These are phyloP conservation scores for Pisolithus orientalis DNA, from an alignment of 768 basidiomycete genomes.

Conservation along the genomic window DNA sequence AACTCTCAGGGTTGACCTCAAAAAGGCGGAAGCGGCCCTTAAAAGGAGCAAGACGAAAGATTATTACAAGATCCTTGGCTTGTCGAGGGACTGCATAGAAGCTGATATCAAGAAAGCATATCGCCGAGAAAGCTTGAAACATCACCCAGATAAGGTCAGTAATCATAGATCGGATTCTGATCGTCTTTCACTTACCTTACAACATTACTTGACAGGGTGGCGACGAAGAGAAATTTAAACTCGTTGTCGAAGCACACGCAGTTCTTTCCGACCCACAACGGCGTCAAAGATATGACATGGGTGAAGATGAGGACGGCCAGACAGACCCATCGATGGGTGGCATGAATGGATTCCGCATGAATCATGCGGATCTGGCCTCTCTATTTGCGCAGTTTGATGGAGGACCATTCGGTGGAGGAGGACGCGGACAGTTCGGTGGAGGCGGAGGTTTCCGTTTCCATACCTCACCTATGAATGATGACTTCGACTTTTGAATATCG, in stretches of 20 bases:
- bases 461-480: slow-evolving; percentile 4
- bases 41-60: slow-evolving; percentile 90
- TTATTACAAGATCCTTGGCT: slow-evolving; percentile 73
- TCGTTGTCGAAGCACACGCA: slow-evolving; percentile 74
- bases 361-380: slow-evolving; percentile 51
- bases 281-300: slow-evolving; percentile 72
- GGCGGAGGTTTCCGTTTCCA: slow-evolving; percentile 27
- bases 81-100: slow-evolving; percentile 51
- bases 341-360: slow-evolving; percentile 39
- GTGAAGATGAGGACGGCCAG: slow-evolving; percentile 74
- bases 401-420: slow-evolving; percentile 21
- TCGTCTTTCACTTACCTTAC: slow-evolving; percentile 1
- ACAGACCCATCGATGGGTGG: slow-evolving; percentile 36
- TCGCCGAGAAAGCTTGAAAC: slow-evolving; percentile 76
- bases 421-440: slow-evolving; percentile 13
- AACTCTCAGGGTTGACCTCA: slow-evolving; percentile 58
- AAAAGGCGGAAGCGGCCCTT: slow-evolving; percentile 74
- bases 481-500: slow-evolving; percentile 16
- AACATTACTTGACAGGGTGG: slow-evolving; percentile 54
- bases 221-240: slow-evolving; percentile 94
- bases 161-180: neutral
- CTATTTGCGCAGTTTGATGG: slow-evolving; percentile 60
- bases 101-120: slow-evolving; percentile 88
- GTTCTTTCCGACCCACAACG: slow-evolving; percentile 74
- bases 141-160: slow-evolving; percentile 77